Evolutionary conservation across 2,329 filamentous ascomycete genomes (phyloP).

Genomic region (Periconia macrospinosa): DNA sequence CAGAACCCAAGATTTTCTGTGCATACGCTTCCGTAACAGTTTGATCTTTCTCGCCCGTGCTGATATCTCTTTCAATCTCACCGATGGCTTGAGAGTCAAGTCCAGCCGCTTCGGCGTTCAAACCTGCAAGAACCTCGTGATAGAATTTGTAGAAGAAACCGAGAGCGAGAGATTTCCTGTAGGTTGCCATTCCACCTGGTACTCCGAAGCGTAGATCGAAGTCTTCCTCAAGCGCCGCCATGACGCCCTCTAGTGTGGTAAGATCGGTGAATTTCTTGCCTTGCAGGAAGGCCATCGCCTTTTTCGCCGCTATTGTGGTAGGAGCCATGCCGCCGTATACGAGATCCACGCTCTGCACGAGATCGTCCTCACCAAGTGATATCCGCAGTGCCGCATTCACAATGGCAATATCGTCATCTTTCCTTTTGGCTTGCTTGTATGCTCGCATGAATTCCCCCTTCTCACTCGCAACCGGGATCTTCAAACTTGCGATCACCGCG

Average conservation of each 20-base stretch:
- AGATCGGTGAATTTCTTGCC: conserved; percentile 81
- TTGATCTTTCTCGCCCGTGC: conserved; percentile 76
- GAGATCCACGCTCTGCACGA: conserved; percentile 74
- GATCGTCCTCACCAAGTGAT: conserved; percentile 66
- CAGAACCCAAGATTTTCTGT: conserved; percentile 80
- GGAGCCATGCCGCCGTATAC: conserved; percentile 97
- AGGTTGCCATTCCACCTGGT: conserved; percentile 96
- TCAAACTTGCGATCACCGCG: conserved; percentile 81
- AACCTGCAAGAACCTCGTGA: conserved; percentile 74
- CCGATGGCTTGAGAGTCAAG: conserved; percentile 74
- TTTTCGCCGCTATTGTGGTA: conserved; percentile 83
- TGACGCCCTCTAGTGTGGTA: conserved; percentile 82
- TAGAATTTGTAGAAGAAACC: conserved; percentile 98
- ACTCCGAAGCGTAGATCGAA: conserved; percentile 90
- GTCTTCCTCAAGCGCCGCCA: conserved; percentile 85
- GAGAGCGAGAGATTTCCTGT: conserved; percentile 84
- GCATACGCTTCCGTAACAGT: conserved; percentile 75
- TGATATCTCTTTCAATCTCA: conserved; percentile 85
- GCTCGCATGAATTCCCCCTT: conserved; percentile 83
- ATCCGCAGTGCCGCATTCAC: conserved; percentile 86
- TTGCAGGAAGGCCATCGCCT: conserved; percentile 70
- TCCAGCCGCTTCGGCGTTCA: conserved; percentile 56
- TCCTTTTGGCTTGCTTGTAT: conserved; percentile 96
- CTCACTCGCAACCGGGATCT: conserved; percentile 75
- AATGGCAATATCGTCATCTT: conserved; percentile 98